A percentile compares a stretch with the other conserved stretches of the same genome.
Evolutionary conservation across 106 monocot species (phyloP).

Genomic region (Cymbidium sinense): DNA sequence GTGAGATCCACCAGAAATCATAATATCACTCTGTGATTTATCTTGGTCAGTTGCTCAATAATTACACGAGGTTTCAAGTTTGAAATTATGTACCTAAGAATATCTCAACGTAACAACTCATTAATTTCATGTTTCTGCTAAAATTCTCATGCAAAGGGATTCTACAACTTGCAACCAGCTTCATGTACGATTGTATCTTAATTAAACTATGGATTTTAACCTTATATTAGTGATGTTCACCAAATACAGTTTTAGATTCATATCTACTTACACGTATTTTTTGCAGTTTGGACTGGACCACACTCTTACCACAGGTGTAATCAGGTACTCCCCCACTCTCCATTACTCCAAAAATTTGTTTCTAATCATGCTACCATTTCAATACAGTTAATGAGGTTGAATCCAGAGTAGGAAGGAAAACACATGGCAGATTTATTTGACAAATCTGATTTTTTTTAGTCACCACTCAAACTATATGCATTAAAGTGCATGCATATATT

Average conservation of each 20-base stretch:
- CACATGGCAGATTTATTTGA: background rate
- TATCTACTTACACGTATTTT: slow-evolving; percentile 4
- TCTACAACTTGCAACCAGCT: background rate
- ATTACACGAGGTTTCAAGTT: too few relatives aligned
- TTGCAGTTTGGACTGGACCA: slow-evolving; percentile 98
- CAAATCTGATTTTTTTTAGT: background rate
- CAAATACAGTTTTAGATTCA: background rate
- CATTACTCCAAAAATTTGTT: too few relatives aligned
- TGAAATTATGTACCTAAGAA: too few relatives aligned
- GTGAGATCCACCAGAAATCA: too few relatives aligned
- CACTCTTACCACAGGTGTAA: slow-evolving; percentile 91
- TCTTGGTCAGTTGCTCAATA: too few relatives aligned
- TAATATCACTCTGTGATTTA: too few relatives aligned
- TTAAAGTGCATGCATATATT: background rate
- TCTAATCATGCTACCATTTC: background rate
- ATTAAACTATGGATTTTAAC: background rate
- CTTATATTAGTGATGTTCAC: too few relatives aligned
- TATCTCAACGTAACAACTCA: background rate
- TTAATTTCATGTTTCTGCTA: background rate
- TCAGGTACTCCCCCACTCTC: slow-evolving; percentile 43
- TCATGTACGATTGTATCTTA: background rate
- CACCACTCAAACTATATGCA: background rate
- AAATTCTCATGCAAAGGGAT: background rate
- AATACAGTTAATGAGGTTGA: background rate
- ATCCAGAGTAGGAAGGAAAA: background rate